Base-by-base conservation (phyloP, 768 basidiomycete species). In the Filobasidium wieringae region DNA sequence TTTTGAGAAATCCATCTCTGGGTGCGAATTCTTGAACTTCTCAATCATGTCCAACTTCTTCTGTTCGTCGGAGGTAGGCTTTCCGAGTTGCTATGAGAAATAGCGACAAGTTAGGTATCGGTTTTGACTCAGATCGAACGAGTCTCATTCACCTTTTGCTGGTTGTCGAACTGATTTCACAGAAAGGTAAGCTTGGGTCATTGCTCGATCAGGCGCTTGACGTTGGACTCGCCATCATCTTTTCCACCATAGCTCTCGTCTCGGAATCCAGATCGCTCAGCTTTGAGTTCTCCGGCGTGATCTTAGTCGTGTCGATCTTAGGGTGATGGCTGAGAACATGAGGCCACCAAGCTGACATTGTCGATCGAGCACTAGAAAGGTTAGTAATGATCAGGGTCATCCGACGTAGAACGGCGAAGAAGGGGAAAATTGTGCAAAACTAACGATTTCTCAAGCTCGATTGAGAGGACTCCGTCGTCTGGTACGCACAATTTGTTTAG, bases 161-260 rank as follows among this genome's bases (percentile, higher is more conserved):
- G 71, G 55, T 77, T 76, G 64, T 76, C 76, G 56, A 70, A 77
- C 76, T 76, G 61, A 3, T 12, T 11, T 41, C n/a, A 40, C 24
- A 47, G 15, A 34, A 26, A 26, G n/a, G 31, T 0, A 34, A 53
- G 15, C 3, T 19, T 8, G 19, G 32, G 26, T 43, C 41, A 34
- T 30, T 32, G 19, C 22, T 30, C 52, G 19, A 17, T 22, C 7
- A 26, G 17, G 17, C 19, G 17, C 47, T 33, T 22, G 17, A 47
- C 7, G 9, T 51, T 43, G 7, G 15, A 74, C 85, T 65, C 76
- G 93, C 93, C 93, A 99, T 97, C 95, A 99, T 99, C 79, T 99
- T 99, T 75, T 99, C 95, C 3, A 99, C 95, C 87, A 99, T 87
- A 1, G 87, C 90, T 64, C 95, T 88, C 0, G 93, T 97, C 72